Evolutionary conservation across 179 eudicot species (phyloP).

Genomic region (Gypsophila paniculata): DNA sequence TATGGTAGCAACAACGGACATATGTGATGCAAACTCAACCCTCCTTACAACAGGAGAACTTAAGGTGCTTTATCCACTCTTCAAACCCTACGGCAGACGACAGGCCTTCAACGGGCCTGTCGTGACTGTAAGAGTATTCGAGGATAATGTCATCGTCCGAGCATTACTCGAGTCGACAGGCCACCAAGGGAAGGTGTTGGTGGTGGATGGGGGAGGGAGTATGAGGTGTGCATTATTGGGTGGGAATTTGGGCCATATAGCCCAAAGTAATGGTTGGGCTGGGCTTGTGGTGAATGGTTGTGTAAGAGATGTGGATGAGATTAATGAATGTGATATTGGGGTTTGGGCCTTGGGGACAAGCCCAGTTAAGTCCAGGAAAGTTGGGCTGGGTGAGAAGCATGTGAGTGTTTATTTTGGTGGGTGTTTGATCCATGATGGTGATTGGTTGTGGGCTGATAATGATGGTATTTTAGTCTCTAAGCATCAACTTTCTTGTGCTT

Average conservation of each 20-base stretch:
- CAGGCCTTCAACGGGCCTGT: slow-evolving; percentile 30
- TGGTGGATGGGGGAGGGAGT: slow-evolving; percentile 35
- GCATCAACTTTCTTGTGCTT: slow-evolving; percentile 15
- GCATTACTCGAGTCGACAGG: slow-evolving; percentile 24
- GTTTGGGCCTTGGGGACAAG: slow-evolving; percentile 32
- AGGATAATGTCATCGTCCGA: slow-evolving; percentile 35
- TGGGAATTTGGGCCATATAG: slow-evolving; percentile 35
- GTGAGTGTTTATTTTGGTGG: slow-evolving; percentile 29
- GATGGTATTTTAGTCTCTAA: slow-evolving; percentile 37
- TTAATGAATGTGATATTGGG: slow-evolving; percentile 37
- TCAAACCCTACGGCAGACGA: slow-evolving; percentile 29
- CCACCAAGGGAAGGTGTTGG: slow-evolving; percentile 31
- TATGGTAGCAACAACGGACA: slow-evolving; percentile 33
- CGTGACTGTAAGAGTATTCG: slow-evolving; percentile 33
- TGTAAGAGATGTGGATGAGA: too few species aligned
- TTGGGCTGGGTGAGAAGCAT: slow-evolving; percentile 30
- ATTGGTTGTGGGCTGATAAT: slow-evolving; percentile 42
- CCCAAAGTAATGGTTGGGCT: slow-evolving; percentile 38
- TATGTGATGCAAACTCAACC: slow-evolving; percentile 34
- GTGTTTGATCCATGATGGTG: slow-evolving; percentile 30
- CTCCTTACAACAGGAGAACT: slow-evolving; percentile 34
- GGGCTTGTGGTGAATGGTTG: slow-evolving; percentile 36
- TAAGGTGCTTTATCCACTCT: slow-evolving; percentile 25
- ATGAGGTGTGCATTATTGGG: slow-evolving; percentile 33
- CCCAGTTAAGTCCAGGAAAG: slow-evolving; percentile 33